Evolutionary conservation across 768 basidiomycete species (phyloP).

Genomic region (Kwoniella mangroviensis): DNA sequence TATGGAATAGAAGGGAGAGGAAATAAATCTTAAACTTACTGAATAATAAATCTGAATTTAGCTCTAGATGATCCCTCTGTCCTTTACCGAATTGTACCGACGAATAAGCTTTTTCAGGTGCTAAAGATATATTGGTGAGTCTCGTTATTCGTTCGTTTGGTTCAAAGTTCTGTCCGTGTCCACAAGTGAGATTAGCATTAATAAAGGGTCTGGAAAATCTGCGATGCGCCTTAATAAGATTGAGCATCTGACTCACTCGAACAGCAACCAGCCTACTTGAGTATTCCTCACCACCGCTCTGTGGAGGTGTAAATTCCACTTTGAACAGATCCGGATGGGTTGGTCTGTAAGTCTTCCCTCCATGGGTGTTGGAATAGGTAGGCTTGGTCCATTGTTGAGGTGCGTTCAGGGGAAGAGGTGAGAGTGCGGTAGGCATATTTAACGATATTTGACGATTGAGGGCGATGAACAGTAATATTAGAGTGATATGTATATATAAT

Average conservation of each 20-base stretch:
- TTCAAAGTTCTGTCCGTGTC: conserved; percentile 41
- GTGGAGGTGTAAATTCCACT: conserved; percentile 42
- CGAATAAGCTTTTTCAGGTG: conserved; percentile 61
- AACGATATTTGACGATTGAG: background rate
- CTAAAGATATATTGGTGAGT: conserved; percentile 46
- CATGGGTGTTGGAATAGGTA: conserved; percentile 43
- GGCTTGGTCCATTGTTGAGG: conserved; percentile 47
- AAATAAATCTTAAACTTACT: conserved; percentile 57
- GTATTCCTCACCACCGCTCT: conserved; percentile 39
- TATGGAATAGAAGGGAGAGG: background rate
- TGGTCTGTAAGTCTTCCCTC: conserved; percentile 50
- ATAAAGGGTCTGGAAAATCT: too few relatives aligned
- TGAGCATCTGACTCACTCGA: conserved; percentile 35
- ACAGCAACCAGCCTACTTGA: conserved; percentile 51
- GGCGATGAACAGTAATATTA: too few relatives aligned
- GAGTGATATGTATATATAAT: too few relatives aligned
- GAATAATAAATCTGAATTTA: conserved; percentile 69
- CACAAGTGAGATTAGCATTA: too few relatives aligned
- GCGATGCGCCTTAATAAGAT: too few relatives aligned
- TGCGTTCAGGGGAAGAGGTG: conserved; percentile 36
- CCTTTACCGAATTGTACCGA: conserved; percentile 65
- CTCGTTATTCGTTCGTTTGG: conserved; percentile 41
- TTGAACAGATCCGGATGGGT: conserved; percentile 53
- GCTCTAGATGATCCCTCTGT: conserved; percentile 63
- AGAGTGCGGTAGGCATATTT: conserved; percentile 37